Conservation (phyloP, 306 rosid species). For the Gynostemma pentaphyllum region DNA sequence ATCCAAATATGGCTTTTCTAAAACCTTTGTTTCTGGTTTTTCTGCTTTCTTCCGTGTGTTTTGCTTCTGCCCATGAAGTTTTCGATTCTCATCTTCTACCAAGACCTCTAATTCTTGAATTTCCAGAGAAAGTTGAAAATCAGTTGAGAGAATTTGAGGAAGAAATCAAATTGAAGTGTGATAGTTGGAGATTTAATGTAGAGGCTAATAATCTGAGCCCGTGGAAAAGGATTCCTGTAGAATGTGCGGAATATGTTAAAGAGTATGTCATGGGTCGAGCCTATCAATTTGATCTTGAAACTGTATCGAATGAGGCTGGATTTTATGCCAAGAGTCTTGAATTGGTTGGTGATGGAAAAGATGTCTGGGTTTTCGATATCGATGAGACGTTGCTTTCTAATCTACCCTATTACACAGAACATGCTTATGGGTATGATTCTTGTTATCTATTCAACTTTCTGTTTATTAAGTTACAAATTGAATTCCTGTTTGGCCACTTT, state of each 20-base stretch:
- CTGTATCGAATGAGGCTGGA: constrained; percentile 49
- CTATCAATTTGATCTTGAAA: constrained; percentile 40
- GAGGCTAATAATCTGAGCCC: constrained; percentile 67
- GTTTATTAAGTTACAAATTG: not conserved
- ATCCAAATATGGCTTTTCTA: constrained; percentile 21
- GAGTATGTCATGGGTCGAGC: constrained; percentile 47
- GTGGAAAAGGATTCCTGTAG: constrained; percentile 57
- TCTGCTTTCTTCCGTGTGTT: constrained; percentile 20
- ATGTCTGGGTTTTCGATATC: constrained; percentile 78
- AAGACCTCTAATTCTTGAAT: constrained; percentile 48
- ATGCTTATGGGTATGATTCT: constrained; percentile 57
- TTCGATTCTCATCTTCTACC: constrained; percentile 30
- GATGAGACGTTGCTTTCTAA: constrained; percentile 86
- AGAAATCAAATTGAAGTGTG: constrained; percentile 33
- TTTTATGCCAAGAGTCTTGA: constrained; percentile 39
- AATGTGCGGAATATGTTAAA: constrained; percentile 52
- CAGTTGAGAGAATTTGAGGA: constrained; percentile 18
- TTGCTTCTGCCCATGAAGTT: constrained; percentile 30
- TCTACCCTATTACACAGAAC: constrained; percentile 71
- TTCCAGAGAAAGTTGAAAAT: constrained; percentile 18
- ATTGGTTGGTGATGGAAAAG: constrained; percentile 49
- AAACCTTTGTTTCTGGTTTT: constrained; percentile 20
- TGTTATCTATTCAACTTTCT: not conserved
- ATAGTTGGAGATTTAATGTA: constrained; percentile 72
- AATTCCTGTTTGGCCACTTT: not conserved